Evolutionary conservation across 202 grass and related monocot genomes (phyloP).

Genomic region (Carex sylvatica): DNA sequence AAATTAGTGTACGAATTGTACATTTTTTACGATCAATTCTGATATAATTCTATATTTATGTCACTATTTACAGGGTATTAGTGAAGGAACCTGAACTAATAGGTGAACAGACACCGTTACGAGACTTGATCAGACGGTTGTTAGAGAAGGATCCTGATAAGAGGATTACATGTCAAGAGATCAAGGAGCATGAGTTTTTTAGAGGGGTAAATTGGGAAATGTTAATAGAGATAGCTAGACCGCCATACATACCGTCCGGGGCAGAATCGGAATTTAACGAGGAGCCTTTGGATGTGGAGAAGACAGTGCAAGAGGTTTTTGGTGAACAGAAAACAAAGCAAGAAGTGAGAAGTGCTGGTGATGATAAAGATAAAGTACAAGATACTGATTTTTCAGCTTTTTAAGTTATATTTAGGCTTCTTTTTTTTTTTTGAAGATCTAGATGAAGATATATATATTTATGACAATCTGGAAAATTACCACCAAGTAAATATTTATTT

Average conservation of each 20-base stretch:
- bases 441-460: neutral
- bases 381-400: slow-evolving; percentile 29
- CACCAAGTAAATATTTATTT: slow-evolving; percentile 5
- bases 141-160: slow-evolving; percentile 92
- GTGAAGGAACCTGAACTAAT: slow-evolving; percentile 75
- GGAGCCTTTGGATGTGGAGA: slow-evolving; percentile 66
- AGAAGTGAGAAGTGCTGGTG: neutral
- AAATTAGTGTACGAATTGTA: neutral
- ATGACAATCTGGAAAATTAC: neutral
- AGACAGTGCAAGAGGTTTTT: slow-evolving; percentile 69
- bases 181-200: slow-evolving; percentile 86
- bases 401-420: slow-evolving; percentile 5
- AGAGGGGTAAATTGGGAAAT: slow-evolving; percentile 64
- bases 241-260: slow-evolving; percentile 68
- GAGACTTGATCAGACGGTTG: slow-evolving; percentile 67
- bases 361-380: neutral
- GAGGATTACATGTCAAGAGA: slow-evolving; percentile 45
- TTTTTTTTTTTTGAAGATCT: neutral
- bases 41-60: neutral
- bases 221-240: slow-evolving; percentile 59
- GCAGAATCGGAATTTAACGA: slow-evolving; percentile 10
- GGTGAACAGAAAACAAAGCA: neutral
- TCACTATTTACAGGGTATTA: slow-evolving; percentile 42
- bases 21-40: neutral
- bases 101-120: slow-evolving; percentile 73